Evolutionary conservation across 78 protist species (phyloP).

Genomic region (Speleostelium caveatum): DNA sequence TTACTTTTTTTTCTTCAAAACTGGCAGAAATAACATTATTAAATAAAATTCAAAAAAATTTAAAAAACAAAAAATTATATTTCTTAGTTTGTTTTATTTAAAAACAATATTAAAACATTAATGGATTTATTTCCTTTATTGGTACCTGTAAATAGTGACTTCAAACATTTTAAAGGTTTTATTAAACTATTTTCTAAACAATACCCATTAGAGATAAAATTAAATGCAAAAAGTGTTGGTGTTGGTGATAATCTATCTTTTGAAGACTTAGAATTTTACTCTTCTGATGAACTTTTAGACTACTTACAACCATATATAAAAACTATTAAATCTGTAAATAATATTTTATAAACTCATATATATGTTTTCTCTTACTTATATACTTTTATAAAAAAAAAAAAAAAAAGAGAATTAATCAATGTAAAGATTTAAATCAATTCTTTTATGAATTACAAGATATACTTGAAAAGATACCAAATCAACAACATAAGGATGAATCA

Average conservation of each 20-base stretch:
- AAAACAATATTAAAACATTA: too few species aligned
- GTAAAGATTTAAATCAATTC: slow-evolving; percentile 58
- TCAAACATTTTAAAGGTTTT: slow-evolving; percentile 40
- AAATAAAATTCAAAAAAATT: too few species aligned
- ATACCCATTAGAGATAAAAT: slow-evolving; percentile 49
- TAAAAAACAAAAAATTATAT: too few species aligned
- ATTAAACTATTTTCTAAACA: slow-evolving; percentile 14
- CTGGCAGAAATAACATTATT: too few species aligned
- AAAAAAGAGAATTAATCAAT: slow-evolving; percentile 23
- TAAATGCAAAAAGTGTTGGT: background rate
- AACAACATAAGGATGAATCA: slow-evolving; percentile 9
- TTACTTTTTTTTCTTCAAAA: too few species aligned
- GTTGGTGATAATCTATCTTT: background rate
- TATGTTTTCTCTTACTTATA: background rate
- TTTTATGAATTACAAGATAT: slow-evolving; percentile 67
- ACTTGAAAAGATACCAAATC: slow-evolving; percentile 11
- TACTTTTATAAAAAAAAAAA: background rate
- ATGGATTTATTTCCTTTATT: slow-evolving; percentile 44
- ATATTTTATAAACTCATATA: background rate
- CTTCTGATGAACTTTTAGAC: slow-evolving; percentile 6
- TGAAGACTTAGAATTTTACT: slow-evolving; percentile 47
- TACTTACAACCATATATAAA: background rate
- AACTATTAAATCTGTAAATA: slow-evolving; percentile 18
- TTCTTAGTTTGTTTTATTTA: too few species aligned
- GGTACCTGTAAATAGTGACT: slow-evolving; percentile 12